Conservation (phyloP, 352 stramenopile species). For the Peronospora farinosa region DNA sequence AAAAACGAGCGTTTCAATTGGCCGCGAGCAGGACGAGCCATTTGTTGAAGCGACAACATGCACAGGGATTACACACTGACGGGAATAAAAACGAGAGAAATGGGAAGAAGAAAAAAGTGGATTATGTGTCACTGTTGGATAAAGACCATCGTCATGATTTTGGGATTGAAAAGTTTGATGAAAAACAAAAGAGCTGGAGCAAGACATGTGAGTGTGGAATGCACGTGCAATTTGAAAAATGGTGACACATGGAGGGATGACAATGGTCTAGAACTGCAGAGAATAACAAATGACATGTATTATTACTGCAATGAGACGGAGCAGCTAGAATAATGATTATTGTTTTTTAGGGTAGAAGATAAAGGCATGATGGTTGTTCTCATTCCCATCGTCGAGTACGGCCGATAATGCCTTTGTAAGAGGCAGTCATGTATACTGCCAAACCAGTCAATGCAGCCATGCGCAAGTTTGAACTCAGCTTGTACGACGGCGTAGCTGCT, state of each 20-base stretch:
- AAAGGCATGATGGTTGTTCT: neutral
- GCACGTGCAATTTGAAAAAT: slow-evolving; percentile 68
- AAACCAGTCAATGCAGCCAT: slow-evolving; percentile 42
- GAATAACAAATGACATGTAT: neutral
- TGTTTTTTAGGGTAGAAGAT: no score
- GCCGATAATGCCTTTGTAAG: slow-evolving; percentile 54
- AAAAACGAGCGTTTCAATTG: slow-evolving; percentile 40
- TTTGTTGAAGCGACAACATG: slow-evolving; percentile 44
- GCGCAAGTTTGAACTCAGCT: slow-evolving; percentile 30
- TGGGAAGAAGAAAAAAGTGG: slow-evolving; percentile 5
- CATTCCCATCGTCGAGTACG: slow-evolving; percentile 37
- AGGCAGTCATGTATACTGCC: slow-evolving; percentile 56
- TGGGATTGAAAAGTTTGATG: slow-evolving; percentile 31
- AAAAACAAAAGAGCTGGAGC: slow-evolving; percentile 33
- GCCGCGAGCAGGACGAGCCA: slow-evolving; percentile 53
- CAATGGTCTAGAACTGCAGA: neutral
- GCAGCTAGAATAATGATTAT: neutral
- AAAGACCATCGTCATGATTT: slow-evolving; percentile 63
- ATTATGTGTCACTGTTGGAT: slow-evolving; percentile 38
- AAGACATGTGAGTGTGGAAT: slow-evolving; percentile 58
- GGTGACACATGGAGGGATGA: slow-evolving; percentile 26
- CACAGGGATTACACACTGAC: no score
- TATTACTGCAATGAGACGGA: neutral
- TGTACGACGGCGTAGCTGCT: slow-evolving; percentile 10
- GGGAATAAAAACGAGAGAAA: neutral